phyloP scores from a whole-genome alignment of 257 asterid genomes.

The Solanum pinnatisectum region DNA sequence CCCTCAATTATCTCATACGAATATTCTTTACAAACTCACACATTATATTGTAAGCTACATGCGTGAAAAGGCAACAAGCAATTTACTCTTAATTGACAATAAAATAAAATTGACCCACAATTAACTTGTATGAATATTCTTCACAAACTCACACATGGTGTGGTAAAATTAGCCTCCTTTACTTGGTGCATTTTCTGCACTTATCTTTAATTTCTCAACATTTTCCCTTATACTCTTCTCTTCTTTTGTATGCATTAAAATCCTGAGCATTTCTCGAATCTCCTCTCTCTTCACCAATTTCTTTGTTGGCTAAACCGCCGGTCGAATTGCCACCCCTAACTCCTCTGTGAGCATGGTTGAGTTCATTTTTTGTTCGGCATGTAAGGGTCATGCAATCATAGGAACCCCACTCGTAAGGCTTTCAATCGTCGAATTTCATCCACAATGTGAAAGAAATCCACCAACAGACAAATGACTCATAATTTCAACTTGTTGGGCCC shows the following conservation, averaged over 20 bases:
- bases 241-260: background rate
- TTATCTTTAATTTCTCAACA: background rate
- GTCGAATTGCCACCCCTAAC: background rate
- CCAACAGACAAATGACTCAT: background rate
- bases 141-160: background rate
- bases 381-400: background rate
- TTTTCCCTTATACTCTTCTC: background rate
- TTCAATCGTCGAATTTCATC: background rate
- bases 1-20: too few species aligned
- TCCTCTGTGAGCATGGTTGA: background rate
- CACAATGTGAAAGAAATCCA: background rate
- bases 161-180: slow-evolving; percentile 3
- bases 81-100: too few species aligned
- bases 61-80: too few species aligned
- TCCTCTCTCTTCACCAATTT: background rate
- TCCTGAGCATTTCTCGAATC: background rate
- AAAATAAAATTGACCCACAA: too few species aligned
- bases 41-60: too few species aligned
- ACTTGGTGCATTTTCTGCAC: background rate
- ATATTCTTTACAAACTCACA: too few species aligned
- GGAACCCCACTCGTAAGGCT: background rate
- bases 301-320: background rate
- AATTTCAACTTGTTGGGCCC: background rate
- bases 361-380: background rate
- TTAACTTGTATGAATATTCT: background rate